These are phyloP conservation scores for Drosera capensis DNA, from an alignment of 148 eudicot genomes.

Conservation along the genomic window DNA sequence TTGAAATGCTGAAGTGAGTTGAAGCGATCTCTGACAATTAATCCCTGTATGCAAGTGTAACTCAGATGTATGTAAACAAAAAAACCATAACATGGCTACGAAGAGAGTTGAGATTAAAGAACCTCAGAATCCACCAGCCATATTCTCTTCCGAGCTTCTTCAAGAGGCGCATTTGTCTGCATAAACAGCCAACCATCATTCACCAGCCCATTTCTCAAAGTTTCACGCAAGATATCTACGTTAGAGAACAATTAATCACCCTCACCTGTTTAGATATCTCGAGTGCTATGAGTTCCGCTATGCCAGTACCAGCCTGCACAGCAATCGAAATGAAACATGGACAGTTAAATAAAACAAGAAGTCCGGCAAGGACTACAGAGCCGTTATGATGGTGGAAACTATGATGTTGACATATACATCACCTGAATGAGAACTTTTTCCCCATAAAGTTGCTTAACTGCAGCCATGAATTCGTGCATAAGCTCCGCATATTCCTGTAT, in stretches of 20 bases:
- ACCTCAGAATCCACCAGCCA: slow-evolving; percentile 98
- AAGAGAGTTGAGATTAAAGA: neutral
- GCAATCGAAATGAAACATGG: neutral
- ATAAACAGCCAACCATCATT: slow-evolving; percentile 7
- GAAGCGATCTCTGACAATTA: slow-evolving; percentile 62
- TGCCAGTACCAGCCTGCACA: slow-evolving; percentile 88
- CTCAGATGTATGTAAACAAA: slow-evolving; percentile 2
- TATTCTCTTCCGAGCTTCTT: slow-evolving; percentile 84
- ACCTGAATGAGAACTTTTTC: slow-evolving; percentile 97
- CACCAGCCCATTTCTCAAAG: no score
- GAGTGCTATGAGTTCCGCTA: slow-evolving; percentile 92
- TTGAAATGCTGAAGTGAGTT: slow-evolving; percentile 81
- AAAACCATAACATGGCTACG: no score
- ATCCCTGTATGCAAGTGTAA: slow-evolving; percentile 41
- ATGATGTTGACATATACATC: slow-evolving; percentile 5
- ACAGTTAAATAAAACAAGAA: slow-evolving; percentile 25
- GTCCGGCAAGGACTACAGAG: slow-evolving; percentile 89
- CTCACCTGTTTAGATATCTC: slow-evolving; percentile 96
- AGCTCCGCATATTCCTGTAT: slow-evolving; percentile 89
- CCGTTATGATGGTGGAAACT: neutral
- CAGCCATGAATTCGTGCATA: slow-evolving; percentile 79
- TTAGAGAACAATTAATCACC: no score
- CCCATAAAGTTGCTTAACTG: slow-evolving; percentile 87
- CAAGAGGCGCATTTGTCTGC: slow-evolving; percentile 71
- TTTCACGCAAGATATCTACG: no score